Conservation (phyloP, 1,284 basidiomycete species). For the Pholiota adiposa region DNA sequence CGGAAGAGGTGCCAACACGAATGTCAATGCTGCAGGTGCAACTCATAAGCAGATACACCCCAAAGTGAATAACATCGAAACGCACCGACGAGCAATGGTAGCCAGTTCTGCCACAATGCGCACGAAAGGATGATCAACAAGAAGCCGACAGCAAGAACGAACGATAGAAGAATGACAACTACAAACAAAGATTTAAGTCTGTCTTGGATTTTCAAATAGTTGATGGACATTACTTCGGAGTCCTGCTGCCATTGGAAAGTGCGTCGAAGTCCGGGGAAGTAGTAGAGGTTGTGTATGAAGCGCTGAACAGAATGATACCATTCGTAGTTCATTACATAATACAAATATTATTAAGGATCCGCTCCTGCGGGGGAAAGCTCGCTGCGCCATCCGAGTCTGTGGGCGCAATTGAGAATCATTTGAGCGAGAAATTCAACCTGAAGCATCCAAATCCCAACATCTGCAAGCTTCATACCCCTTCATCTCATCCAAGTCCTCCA, state of each 20-base stretch:
- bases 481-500: too few relatives aligned
- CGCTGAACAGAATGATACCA: neutral
- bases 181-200: conserved; percentile 12
- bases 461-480: too few relatives aligned
- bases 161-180: conserved; percentile 95
- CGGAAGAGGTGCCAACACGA: conserved; percentile 94
- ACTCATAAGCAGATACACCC: neutral
- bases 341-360: neutral
- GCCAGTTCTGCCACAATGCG: conserved; percentile 96
- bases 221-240: conserved; percentile 42
- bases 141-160: conserved; percentile 96
- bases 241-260: conserved; percentile 48
- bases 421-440: too few relatives aligned
- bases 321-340: conserved; percentile 20
- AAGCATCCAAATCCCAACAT: too few relatives aligned
- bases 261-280: conserved; percentile 3
- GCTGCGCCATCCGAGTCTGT: too few relatives aligned
- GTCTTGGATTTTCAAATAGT: neutral
- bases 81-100: conserved; percentile 95
- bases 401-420: too few relatives aligned
- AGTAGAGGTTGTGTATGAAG: neutral
- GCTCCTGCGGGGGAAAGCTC: too few relatives aligned
- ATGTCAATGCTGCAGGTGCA: conserved; percentile 77
- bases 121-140: conserved; percentile 97
- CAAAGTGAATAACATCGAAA: conserved; percentile 23